Evolutionary conservation across 176 grass and related monocot species (phyloP).

Genomic region (Tillandsia fasciculata): DNA sequence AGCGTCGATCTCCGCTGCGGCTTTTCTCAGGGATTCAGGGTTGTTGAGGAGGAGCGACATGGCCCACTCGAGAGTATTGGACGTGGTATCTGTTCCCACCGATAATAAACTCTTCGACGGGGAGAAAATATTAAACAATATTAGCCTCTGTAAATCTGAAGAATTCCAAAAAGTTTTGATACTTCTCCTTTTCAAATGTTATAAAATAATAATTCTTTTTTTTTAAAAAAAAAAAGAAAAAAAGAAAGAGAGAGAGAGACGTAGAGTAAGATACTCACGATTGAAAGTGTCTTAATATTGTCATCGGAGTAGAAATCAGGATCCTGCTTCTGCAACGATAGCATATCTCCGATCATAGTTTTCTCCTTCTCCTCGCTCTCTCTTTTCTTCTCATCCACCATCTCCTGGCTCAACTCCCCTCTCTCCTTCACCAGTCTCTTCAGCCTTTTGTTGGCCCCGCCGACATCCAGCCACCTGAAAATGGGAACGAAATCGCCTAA

Average conservation of each 20-base stretch:
- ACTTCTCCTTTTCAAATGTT: no score
- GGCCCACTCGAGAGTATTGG: constrained; percentile 33
- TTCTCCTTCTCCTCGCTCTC: constrained; percentile 30
- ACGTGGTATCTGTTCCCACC: constrained; percentile 26
- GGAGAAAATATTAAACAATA: not conserved
- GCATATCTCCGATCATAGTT: constrained; percentile 48
- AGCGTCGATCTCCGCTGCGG: constrained; percentile 15
- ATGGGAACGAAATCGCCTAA: constrained; percentile 58
- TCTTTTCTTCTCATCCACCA: constrained; percentile 38
- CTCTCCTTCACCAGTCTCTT: constrained; percentile 12
- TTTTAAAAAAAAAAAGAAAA: no score
- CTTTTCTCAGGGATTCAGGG: constrained; percentile 17
- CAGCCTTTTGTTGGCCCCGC: constrained; percentile 39
- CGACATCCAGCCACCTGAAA: constrained; percentile 42
- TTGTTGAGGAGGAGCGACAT: constrained; percentile 58
- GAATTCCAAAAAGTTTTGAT: no score
- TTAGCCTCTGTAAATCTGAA: no score
- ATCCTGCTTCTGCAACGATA: constrained; percentile 39
- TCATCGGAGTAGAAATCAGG: constrained; percentile 55
- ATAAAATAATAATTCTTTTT: no score
- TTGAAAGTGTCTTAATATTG: constrained; percentile 32
- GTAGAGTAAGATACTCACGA: not conserved
- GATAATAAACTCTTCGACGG: constrained; percentile 23
- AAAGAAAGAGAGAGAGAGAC: no score
- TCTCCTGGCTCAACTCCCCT: constrained; percentile 33